Conservation (phyloP, 2,329 filamentous ascomycete genomes). For the Penicillium occitanis region DNA sequence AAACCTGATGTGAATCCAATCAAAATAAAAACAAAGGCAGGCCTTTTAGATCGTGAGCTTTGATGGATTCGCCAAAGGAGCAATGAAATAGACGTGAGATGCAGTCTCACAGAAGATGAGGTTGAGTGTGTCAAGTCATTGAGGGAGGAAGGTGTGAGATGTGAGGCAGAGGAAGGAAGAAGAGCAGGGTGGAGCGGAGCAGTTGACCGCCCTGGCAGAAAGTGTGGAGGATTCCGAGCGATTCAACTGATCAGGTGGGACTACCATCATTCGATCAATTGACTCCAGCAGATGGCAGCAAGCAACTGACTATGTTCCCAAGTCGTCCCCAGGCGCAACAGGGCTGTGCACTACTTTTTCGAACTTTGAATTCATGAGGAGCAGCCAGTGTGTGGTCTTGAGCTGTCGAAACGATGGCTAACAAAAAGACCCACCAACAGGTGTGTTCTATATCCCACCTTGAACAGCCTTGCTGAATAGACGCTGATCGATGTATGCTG, state of each 20-base stretch:
- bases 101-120: neutral
- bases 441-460: slow-evolving; percentile 50
- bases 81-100: neutral
- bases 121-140: neutral
- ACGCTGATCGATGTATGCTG: slow-evolving; percentile 17
- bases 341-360: slow-evolving; percentile 24
- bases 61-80: neutral
- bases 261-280: neutral
- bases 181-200: slow-evolving; percentile 23
- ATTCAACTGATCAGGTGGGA: neutral
- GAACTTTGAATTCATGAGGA: slow-evolving; percentile 22
- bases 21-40: neutral
- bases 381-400: slow-evolving; percentile 16
- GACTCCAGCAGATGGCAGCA: neutral
- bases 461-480: neutral
- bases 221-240: neutral
- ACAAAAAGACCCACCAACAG: slow-evolving; percentile 65
- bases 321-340: neutral
- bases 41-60: neutral
- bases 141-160: neutral
- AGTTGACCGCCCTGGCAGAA: slow-evolving; percentile 23
- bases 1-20: neutral
- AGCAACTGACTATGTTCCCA: neutral
- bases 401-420: slow-evolving; percentile 33
- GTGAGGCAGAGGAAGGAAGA: neutral